phyloP scores from a whole-genome alignment of 306 rosid species.

The Citrullus amarus region DNA sequence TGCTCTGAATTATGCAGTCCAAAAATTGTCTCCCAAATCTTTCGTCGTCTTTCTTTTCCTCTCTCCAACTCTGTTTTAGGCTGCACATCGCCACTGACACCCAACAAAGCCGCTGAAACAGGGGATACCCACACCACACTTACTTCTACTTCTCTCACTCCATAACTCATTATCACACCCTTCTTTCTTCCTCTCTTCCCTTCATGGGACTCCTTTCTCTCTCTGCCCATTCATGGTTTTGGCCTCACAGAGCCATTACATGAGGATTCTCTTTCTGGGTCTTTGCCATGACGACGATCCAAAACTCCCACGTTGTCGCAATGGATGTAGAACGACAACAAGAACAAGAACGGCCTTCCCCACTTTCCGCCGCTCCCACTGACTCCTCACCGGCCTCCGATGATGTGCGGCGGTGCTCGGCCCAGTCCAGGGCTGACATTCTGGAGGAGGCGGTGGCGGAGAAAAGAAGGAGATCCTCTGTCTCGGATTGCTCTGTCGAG shows the following conservation, averaged over 20 bases:
- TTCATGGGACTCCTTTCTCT: slow-evolving; percentile 14
- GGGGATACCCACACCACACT: neutral
- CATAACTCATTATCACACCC: neutral
- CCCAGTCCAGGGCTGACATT: slow-evolving; percentile 37
- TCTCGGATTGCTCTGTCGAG: slow-evolving; percentile 41
- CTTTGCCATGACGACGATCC: slow-evolving; percentile 32
- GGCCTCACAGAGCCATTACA: slow-evolving; percentile 33
- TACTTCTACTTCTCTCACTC: neutral
- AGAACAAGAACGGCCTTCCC: slow-evolving; percentile 18
- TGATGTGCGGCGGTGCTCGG: slow-evolving; percentile 26
- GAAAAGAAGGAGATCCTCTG: slow-evolving; percentile 35
- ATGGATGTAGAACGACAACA: slow-evolving; percentile 16
- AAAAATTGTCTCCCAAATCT: neutral
- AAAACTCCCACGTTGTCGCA: slow-evolving; percentile 31
- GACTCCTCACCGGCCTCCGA: slow-evolving; percentile 9
- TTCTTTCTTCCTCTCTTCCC: neutral
- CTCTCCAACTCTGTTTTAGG: neutral
- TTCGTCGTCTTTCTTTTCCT: slow-evolving; percentile 7
- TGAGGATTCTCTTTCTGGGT: slow-evolving; percentile 53
- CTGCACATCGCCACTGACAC: slow-evolving; percentile 10
- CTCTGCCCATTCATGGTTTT: slow-evolving; percentile 32
- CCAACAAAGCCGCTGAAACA: slow-evolving; percentile 7
- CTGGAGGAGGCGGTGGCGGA: slow-evolving; percentile 22
- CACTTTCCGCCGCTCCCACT: slow-evolving; percentile 15
- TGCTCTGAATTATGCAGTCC: neutral